A percentile compares a stretch with the other conserved stretches of the same genome.
Evolutionary conservation across 2,329 filamentous ascomycete genomes (phyloP).

Genomic region (Blastomyces parvus): DNA sequence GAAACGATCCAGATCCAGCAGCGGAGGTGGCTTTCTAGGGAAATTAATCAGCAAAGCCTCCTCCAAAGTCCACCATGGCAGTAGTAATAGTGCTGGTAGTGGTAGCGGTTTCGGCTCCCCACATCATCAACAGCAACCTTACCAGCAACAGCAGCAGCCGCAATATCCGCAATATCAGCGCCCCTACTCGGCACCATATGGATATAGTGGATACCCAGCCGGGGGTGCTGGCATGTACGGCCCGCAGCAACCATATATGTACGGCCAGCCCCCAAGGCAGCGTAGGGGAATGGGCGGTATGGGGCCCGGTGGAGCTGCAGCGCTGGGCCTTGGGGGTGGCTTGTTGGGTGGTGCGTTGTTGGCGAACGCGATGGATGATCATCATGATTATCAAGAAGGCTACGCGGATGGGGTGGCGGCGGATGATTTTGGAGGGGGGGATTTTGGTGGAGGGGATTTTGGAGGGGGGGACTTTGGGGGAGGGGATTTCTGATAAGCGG

Average conservation of each 20-base stretch:
- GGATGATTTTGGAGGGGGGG: constrained; percentile 13
- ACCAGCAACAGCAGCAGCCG: neutral
- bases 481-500: constrained; percentile 1
- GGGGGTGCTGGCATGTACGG: neutral
- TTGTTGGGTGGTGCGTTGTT: constrained; percentile 68
- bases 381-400: constrained; percentile 28
- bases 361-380: constrained; percentile 56
- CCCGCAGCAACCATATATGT: neutral
- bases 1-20: neutral
- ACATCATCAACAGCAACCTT: neutral
- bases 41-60: constrained; percentile 6
- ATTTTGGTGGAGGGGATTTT: constrained; percentile 10
- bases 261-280: neutral
- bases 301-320: constrained; percentile 57
- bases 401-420: constrained; percentile 21
- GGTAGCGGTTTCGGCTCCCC: neutral
- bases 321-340: constrained; percentile 71
- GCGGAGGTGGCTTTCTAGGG: constrained; percentile 2
- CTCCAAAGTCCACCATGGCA: neutral
- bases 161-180: neutral
- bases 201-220: constrained; percentile 1
- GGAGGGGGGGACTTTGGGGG: constrained; percentile 26
- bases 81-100: neutral
- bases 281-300: constrained; percentile 38
- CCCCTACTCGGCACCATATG: neutral